Evolutionary conservation across 345 rosid genomes (phyloP).

Genomic region (Heritiera fomes): DNA sequence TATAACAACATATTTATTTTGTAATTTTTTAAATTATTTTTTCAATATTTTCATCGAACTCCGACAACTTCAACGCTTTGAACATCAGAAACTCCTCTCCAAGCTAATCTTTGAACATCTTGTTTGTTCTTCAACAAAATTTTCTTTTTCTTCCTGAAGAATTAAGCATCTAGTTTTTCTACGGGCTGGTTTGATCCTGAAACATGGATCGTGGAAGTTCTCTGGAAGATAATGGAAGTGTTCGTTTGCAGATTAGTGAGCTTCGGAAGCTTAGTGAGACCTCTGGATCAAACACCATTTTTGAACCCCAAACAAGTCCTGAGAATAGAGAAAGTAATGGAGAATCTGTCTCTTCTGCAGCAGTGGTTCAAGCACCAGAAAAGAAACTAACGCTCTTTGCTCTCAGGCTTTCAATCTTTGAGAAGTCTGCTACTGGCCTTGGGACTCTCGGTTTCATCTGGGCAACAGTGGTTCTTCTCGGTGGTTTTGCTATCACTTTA

Average conservation of each 20-base stretch:
- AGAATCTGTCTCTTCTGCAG: slow-evolving; percentile 33
- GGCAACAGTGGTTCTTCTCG: slow-evolving; percentile 94
- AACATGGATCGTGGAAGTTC: slow-evolving; percentile 37
- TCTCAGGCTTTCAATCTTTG: slow-evolving; percentile 73
- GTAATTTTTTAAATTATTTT: too few species aligned
- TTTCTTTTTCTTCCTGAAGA: not conserved
- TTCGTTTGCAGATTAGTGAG: slow-evolving; percentile 48
- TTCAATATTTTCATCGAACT: too few species aligned
- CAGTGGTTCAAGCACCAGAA: slow-evolving; percentile 58
- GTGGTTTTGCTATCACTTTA: slow-evolving; percentile 85
- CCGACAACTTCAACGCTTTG: not conserved
- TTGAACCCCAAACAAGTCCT: slow-evolving; percentile 47
- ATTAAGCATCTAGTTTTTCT: not conserved
- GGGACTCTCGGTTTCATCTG: slow-evolving; percentile 91
- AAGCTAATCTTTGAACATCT: not conserved
- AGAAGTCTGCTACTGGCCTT: slow-evolving; percentile 79
- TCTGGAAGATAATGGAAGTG: slow-evolving; percentile 48
- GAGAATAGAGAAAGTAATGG: slow-evolving; percentile 53
- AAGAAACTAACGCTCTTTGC: slow-evolving; percentile 85
- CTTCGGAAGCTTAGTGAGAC: slow-evolving; percentile 48
- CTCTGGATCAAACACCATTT: slow-evolving; percentile 51
- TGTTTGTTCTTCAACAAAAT: not conserved
- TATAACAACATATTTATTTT: too few species aligned
- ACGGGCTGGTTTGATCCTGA: not conserved
- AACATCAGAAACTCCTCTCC: not conserved